Conservation (phyloP, 352 stramenopile genomes). For the Phytophthora tubulina region DNA sequence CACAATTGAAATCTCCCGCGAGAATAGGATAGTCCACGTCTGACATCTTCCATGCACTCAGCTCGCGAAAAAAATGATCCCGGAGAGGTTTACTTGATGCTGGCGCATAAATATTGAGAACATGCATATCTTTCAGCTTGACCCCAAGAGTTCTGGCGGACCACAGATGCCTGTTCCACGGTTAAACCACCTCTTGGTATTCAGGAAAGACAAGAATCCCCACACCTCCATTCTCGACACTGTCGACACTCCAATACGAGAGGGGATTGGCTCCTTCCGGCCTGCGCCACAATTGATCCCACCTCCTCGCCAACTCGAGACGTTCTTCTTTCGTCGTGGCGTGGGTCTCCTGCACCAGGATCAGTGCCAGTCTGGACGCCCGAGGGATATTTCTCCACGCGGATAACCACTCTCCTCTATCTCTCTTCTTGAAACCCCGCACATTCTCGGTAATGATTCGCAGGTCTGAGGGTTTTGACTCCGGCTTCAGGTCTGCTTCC, state of each 20-base stretch:
- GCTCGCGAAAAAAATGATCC: not conserved
- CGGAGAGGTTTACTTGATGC: not conserved
- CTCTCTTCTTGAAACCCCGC: not conserved
- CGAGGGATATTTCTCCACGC: not conserved
- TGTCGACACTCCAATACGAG: not conserved
- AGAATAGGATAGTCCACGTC: not conserved
- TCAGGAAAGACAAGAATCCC: not conserved
- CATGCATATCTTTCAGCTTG: not conserved
- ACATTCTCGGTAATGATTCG: not conserved
- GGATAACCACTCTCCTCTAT: not conserved
- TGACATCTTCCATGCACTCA: not conserved
- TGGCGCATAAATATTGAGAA: constrained; percentile 1
- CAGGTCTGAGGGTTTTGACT: not conserved
- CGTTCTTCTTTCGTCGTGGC: not conserved
- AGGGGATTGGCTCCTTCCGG: not conserved
- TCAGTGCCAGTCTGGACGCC: not conserved
- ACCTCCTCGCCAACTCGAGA: not conserved
- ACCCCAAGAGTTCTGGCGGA: not conserved
- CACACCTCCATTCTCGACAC: not conserved
- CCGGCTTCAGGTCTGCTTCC: not conserved
- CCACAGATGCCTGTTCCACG: not conserved
- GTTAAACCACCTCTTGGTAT: not conserved
- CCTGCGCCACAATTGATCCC: not conserved
- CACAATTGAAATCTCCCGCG: constrained; percentile 9
- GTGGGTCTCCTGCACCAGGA: not conserved